These are phyloP conservation scores for Eimeria sp. DNA, from an alignment of 169 alveolate genomes.

Conservation along the genomic window DNA sequence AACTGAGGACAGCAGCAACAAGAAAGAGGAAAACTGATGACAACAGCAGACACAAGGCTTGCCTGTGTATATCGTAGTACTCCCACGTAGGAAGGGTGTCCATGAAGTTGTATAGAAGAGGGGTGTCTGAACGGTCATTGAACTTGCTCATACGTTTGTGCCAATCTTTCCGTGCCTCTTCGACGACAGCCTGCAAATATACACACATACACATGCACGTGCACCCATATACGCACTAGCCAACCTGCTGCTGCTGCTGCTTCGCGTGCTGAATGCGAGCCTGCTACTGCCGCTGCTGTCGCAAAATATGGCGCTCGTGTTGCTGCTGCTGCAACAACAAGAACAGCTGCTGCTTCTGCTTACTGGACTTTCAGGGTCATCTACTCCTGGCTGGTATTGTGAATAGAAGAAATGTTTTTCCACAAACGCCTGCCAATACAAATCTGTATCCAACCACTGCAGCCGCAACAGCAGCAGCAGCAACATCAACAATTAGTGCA, in stretches of 20 bases:
- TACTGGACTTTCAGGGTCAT: constrained; percentile 78
- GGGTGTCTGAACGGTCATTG: constrained; percentile 92
- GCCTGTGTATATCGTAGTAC: constrained; percentile 91
- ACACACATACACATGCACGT: not conserved
- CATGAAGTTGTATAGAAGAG: constrained; percentile 90
- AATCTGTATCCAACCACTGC: constrained; percentile 94
- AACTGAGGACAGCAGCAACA: not conserved
- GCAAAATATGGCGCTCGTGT: not conserved
- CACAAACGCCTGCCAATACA: constrained; percentile 94
- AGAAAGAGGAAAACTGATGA: not conserved
- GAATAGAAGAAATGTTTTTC: constrained; percentile 88
- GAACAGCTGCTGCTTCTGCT: not conserved
- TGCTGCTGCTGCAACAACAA: not conserved
- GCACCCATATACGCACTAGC: not conserved
- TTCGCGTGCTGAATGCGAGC: not conserved
- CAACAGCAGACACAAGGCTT: not conserved
- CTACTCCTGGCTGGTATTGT: constrained; percentile 66
- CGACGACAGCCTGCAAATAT: not conserved
- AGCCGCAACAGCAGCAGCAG: constrained; percentile 5
- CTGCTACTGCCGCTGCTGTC: not conserved
- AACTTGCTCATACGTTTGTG: constrained; percentile 88
- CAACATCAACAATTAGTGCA: not conserved
- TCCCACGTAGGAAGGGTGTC: constrained; percentile 93
- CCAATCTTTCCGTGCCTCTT: constrained; percentile 84
- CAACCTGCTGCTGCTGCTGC: not conserved